Percentiles rank a stretch among this genome's conserved stretches.
These are phyloP conservation scores for Vitis hybrid DNA, from an alignment of 177 flowering plant species.

Conservation along the genomic window DNA sequence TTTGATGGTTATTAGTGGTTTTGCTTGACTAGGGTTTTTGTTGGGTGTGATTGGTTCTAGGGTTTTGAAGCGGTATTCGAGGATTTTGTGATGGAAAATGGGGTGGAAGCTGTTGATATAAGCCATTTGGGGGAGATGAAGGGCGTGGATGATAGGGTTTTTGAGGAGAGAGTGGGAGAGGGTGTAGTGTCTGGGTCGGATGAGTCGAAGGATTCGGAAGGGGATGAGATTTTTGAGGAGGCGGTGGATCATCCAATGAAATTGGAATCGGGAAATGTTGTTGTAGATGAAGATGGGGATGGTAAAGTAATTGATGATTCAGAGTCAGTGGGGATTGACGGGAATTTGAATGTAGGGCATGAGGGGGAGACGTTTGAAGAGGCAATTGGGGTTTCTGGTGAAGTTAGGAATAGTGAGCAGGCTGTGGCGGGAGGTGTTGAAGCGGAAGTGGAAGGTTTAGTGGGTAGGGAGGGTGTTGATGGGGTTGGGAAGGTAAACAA, in stretches of 20 bases:
- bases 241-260: constrained; percentile 35
- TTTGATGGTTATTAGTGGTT: neutral
- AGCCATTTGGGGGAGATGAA: constrained; percentile 21
- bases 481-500: constrained; percentile 11
- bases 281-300: constrained; percentile 15
- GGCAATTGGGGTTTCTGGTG: constrained; percentile 26
- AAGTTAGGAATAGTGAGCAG: constrained; percentile 9
- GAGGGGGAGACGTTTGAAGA: constrained; percentile 46
- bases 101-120: constrained; percentile 29
- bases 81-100: constrained; percentile 47
- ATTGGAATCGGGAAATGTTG: constrained; percentile 11
- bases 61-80: constrained; percentile 23
- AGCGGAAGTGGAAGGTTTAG: constrained; percentile 14
- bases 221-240: constrained; percentile 68
- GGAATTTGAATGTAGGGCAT: constrained; percentile 16
- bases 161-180: constrained; percentile 28
- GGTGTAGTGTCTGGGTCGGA: constrained; percentile 26
- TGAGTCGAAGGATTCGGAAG: constrained; percentile 41
- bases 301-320: constrained; percentile 9
- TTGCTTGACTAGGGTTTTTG: constrained; percentile 5
- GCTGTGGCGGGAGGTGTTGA: constrained; percentile 3
- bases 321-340: constrained; percentile 17
- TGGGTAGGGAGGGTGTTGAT: constrained; percentile 9
- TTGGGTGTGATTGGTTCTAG: constrained; percentile 32
- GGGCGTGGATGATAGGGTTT: constrained; percentile 23